Base-by-base conservation (phyloP, 2,329 filamentous ascomycete species). In the Coniochaeta prunicola region DNA sequence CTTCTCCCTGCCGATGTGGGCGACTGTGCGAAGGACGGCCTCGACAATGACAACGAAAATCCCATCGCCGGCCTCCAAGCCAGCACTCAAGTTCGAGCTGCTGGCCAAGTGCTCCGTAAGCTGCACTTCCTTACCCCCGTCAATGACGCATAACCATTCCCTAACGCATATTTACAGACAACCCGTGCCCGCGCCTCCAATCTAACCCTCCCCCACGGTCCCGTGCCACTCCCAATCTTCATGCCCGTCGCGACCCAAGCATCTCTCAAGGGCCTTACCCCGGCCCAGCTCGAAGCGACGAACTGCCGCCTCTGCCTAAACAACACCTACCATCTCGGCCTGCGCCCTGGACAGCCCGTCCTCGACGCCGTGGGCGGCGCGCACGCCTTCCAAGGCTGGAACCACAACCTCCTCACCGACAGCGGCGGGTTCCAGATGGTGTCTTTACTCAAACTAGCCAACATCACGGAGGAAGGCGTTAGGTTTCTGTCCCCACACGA, bases 241-340 rank as follows among this genome's bases (percentile, higher is more conserved):
- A 99, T 99, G 94, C 94, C 94, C 17, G 94, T 99, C 48, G 94
- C 94, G 31, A 99, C 94, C 0, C 94, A 99, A 74, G 94, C 91
- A 1, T 96, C 93, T 0, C 80, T 99, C 40, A 99, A 99, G 71
- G 94, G 94, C 48, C 76, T 99, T 59, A 97, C 94, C 0, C 92
- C 93, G 1, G 88, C 93, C 64, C 94, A 99, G 70, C 80, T 99
- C 2, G 92, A 94, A 67, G 87, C 91, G 58, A 96, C 92, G 0
- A 86, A 90, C 48, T 99, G 96, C 69, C 86, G 90, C 60, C 77
- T 99, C 45, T 99, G 94, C 72, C 78, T 99, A 64, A 99, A 99
- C 77, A 99, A 99, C 75, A 99, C 94, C 13, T 99, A 99, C 70
- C 94, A 99, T 72, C 78, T 99, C 61, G 94, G 94, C 10, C 78